Evolutionary conservation across 345 rosid genomes (phyloP).

Genomic region (Lagerstroemia speciosa): DNA sequence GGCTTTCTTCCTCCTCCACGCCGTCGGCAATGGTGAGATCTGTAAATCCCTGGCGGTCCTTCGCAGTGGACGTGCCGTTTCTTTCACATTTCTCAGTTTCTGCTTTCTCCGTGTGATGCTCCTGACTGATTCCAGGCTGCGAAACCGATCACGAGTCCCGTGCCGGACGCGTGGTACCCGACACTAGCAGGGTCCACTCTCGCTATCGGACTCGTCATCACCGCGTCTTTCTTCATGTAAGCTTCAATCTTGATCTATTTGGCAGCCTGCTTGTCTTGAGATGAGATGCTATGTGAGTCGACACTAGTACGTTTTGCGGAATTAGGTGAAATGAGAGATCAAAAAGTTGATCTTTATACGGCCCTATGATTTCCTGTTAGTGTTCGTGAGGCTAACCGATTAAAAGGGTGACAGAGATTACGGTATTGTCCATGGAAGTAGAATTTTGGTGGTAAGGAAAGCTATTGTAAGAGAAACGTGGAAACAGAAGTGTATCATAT

Average conservation of each 20-base stretch:
- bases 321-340: neutral
- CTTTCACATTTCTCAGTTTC: neutral
- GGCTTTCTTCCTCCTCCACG: neutral
- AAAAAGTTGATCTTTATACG: neutral
- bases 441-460: neutral
- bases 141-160: slow-evolving; percentile 66
- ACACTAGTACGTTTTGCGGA: neutral
- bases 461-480: neutral
- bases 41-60: neutral
- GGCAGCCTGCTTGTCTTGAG: neutral
- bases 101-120: neutral
- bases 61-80: neutral
- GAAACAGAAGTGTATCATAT: neutral
- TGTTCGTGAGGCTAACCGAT: neutral
- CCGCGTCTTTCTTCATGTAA: slow-evolving; percentile 86
- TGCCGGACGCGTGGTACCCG: slow-evolving; percentile 63
- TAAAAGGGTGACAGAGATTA: neutral
- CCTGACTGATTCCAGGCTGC: slow-evolving; percentile 32
- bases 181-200: slow-evolving; percentile 50
- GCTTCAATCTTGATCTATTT: slow-evolving; percentile 22
- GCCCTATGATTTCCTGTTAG: neutral
- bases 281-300: neutral
- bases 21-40: slow-evolving; percentile 1
- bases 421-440: neutral
- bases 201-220: slow-evolving; percentile 58